Percentiles rank a stretch among this genome's conserved stretches.
These are phyloP conservation scores for Fraxinus nigra DNA, from an alignment of 305 asterid species.

Conservation along the genomic window DNA sequence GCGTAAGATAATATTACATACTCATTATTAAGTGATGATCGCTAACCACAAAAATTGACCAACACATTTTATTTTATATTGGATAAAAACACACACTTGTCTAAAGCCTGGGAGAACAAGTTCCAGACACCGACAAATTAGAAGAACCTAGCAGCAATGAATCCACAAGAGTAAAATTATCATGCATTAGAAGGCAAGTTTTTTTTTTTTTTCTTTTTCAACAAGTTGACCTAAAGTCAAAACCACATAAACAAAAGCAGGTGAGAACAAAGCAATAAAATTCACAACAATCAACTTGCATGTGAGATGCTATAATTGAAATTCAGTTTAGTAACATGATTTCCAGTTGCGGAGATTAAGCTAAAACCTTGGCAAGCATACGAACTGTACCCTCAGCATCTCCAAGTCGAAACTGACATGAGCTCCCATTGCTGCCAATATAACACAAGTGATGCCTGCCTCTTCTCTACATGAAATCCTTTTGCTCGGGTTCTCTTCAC, in stretches of 20 bases:
- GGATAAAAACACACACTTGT: background rate
- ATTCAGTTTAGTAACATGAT: slow-evolving; percentile 21
- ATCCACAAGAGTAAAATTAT: background rate
- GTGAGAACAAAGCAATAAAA: slow-evolving; percentile 24
- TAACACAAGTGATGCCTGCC: slow-evolving; percentile 40
- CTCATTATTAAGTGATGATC: background rate
- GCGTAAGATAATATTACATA: background rate
- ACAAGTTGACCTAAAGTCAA: background rate
- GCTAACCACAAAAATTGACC: background rate
- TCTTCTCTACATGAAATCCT: slow-evolving; percentile 49
- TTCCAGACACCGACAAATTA: background rate
- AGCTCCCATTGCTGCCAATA: slow-evolving; percentile 49
- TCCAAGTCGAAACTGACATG: slow-evolving; percentile 48
- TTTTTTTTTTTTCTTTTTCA: background rate
- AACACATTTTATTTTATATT: background rate
- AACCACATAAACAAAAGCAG: background rate
- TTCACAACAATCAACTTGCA: slow-evolving; percentile 20
- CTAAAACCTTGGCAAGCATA: background rate
- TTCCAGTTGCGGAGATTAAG: background rate
- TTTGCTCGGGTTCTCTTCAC: slow-evolving; percentile 33
- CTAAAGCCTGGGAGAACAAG: background rate
- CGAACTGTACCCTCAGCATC: slow-evolving; percentile 28
- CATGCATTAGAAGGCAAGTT: background rate
- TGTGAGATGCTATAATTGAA: slow-evolving; percentile 16
- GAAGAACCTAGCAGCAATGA: background rate